phyloP scores from a whole-genome alignment of 495 filamentous ascomycete genomes.

The Tetracladium setigerum region DNA sequence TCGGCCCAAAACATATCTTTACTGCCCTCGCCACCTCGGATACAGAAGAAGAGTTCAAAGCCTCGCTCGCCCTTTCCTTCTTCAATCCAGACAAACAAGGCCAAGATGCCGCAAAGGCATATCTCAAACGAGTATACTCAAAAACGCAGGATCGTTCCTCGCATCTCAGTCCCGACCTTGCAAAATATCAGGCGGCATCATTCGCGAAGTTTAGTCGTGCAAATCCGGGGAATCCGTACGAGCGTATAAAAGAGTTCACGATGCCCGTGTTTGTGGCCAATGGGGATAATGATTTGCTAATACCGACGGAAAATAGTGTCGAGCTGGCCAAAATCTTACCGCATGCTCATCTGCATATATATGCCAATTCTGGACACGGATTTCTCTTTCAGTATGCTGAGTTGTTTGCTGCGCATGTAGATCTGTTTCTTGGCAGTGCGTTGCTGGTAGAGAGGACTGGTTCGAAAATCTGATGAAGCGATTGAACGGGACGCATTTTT shows the following conservation, averaged over 20 bases:
- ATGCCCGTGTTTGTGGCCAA: conserved; percentile 29
- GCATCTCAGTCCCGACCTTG: conserved; percentile 16
- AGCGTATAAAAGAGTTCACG: conserved; percentile 21
- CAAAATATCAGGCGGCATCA: conserved; percentile 18
- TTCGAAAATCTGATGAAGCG: too few species aligned
- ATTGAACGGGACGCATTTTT: too few species aligned
- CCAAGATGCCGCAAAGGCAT: conserved; percentile 14
- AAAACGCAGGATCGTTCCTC: conserved; percentile 5
- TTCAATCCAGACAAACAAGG: conserved; percentile 15
- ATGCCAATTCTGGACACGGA: conserved; percentile 23
- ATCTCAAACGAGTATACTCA: conserved; percentile 18
- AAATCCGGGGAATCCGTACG: conserved; percentile 20
- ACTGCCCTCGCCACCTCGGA: not conserved
- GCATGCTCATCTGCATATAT: conserved; percentile 20
- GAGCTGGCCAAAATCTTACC: conserved; percentile 11
- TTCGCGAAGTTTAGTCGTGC: conserved; percentile 17
- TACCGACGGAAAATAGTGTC: conserved; percentile 19
- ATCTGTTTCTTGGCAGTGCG: conserved; percentile 13
- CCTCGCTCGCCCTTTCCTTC: conserved; percentile 14
- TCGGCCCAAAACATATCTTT: conserved; percentile 1
- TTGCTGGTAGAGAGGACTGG: too few species aligned
- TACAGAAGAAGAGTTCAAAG: conserved; percentile 6
- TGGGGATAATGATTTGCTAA: conserved; percentile 26
- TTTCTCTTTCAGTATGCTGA: conserved; percentile 23
- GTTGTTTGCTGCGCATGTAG: conserved; percentile 16